phyloP scores from a whole-genome alignment of 2,329 filamentous ascomycete species.

The Fusarium staphyleae region DNA sequence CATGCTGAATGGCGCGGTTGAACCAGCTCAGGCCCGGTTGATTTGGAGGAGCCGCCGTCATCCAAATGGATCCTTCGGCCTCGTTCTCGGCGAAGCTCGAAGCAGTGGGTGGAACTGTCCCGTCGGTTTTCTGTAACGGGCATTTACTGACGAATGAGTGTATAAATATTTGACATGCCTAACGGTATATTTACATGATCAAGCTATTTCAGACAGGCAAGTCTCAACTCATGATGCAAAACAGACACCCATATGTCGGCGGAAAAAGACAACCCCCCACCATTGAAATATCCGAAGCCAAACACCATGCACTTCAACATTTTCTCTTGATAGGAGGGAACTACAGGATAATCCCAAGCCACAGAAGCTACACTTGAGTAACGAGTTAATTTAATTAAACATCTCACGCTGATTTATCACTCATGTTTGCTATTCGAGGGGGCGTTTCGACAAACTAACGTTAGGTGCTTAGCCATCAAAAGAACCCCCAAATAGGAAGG shows the following conservation, averaged over 20 bases:
- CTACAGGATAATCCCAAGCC: no score
- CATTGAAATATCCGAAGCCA: neutral
- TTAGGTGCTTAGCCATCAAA: no score
- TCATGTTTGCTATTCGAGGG: no score
- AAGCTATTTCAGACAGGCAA: neutral
- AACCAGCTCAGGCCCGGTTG: slow-evolving; percentile 15
- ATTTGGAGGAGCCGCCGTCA: slow-evolving; percentile 10
- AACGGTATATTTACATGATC: no score
- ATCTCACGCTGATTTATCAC: no score
- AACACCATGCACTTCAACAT: neutral
- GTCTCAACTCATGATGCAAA: no score
- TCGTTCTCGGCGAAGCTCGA: slow-evolving; percentile 35
- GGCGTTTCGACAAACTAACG: no score
- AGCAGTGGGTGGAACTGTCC: slow-evolving; percentile 21
- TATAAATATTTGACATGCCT: no score
- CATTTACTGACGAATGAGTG: neutral
- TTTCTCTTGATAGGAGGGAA: no score
- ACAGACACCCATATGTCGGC: neutral
- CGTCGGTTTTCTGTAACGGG: neutral
- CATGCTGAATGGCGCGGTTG: slow-evolving; percentile 37
- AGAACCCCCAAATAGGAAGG: no score
- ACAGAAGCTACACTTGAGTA: no score
- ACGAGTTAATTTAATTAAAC: no score
- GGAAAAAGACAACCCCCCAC: neutral
- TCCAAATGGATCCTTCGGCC: slow-evolving; percentile 33